Base-by-base conservation (phyloP, 2,329 filamentous ascomycete species). In the Sphaceloma murrayae region DNA sequence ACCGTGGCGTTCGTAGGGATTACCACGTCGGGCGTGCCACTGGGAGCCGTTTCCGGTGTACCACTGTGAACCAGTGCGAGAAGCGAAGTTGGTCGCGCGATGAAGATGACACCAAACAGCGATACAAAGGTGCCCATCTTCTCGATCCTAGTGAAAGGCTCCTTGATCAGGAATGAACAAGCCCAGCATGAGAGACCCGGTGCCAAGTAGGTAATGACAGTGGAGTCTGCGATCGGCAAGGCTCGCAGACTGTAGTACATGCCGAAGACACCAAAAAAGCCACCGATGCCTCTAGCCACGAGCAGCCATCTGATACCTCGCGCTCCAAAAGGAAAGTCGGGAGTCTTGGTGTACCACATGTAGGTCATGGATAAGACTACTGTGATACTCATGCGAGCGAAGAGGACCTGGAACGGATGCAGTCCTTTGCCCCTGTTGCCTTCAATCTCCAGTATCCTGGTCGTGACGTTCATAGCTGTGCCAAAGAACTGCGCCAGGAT, bases 131-230 rank as follows among this genome's bases (percentile, higher is more conserved):
- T 83, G 0, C 82, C 86, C 2, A 89, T 68, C 58, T 86, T 82
- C 59, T 94, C 85, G 30, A 75, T 74, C 17, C 77, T 71, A 2
- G 83, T 85, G 58, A 89, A 94, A 0, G 82, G 81, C 54, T 94
- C 85, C 42, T 78, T 75, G 46, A 80, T 73, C 27, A 88, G 64
- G 45, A 87, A 67, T 26, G 82, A 86, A 59, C 86, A 94, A 13
- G 82, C 73, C 65, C 88, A 85, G 46, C 84, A 85, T 14, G 85
- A 76, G 4, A 93, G 70, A 10, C 80, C 81, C 0, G 88, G 88
- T 0, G 82, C 77, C 4, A 94, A 71, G 58, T 94, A 95, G 6
- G 85, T 91, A 43, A 95, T 81, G 24, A 94, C 87, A 0, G 85
- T 91, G 2, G 87, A 86, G 59, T 94, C 87, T 11, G 85, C 82